Percentiles rank a stretch among this genome's conserved stretches.
Conservation (phyloP, 805 yeast species). For the Candida stauntonica region DNA sequence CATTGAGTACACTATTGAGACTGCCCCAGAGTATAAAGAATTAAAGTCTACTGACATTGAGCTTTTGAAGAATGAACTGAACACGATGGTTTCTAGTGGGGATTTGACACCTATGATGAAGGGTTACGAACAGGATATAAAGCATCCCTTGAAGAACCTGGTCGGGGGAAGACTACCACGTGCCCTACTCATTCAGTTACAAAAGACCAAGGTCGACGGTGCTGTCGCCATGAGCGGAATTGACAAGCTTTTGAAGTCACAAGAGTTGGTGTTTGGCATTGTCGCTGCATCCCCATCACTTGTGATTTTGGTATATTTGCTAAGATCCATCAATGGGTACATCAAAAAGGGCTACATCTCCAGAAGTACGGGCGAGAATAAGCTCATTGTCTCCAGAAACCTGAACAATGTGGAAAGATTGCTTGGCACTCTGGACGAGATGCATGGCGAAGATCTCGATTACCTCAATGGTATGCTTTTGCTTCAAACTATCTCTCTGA, state of each 20-base stretch:
- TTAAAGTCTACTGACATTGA: constrained; percentile 6
- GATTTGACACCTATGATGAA: constrained; percentile 77
- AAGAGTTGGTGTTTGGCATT: constrained; percentile 89
- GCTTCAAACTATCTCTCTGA: constrained; percentile 60
- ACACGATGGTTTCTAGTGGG: constrained; percentile 57
- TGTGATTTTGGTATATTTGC: constrained; percentile 47
- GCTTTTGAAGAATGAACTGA: constrained; percentile 32
- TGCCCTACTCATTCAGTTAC: constrained; percentile 84
- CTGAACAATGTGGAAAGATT: constrained; percentile 60
- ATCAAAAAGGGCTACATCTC: constrained; percentile 34
- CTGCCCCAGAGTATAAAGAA: constrained; percentile 14
- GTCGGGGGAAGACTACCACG: constrained; percentile 66
- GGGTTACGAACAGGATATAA: constrained; percentile 72
- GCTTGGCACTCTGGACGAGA: constrained; percentile 29
- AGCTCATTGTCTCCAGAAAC: constrained; percentile 35
- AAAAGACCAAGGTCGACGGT: constrained; percentile 94
- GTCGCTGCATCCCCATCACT: constrained; percentile 85
- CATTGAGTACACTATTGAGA: constrained; percentile 55
- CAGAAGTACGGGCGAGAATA: constrained; percentile 12
- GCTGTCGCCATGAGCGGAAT: constrained; percentile 87
- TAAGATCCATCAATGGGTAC: constrained; percentile 29
- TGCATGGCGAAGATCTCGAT: constrained; percentile 27
- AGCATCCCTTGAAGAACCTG: constrained; percentile 61
- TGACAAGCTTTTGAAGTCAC: constrained; percentile 83
- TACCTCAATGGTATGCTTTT: constrained; percentile 55